Conservation (phyloP, 148 eudicot species). For the Pharnaceum exiguum region DNA sequence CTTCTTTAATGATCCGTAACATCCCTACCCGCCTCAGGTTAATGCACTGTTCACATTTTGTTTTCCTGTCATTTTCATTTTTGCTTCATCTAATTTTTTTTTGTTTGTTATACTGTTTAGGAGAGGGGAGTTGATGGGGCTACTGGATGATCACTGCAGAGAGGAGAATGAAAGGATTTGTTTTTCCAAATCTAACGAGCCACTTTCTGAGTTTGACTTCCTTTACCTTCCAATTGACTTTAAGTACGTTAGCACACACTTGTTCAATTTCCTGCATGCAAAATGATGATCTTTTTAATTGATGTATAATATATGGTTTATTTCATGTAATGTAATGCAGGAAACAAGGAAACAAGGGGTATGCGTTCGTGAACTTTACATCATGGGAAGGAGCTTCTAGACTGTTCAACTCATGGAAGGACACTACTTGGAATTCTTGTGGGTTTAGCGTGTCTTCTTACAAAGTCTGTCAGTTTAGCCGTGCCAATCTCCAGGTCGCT, state of each 20-base stretch:
- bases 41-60: too few relatives aligned
- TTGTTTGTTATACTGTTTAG: not conserved
- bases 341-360: conserved; percentile 4
- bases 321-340: not conserved
- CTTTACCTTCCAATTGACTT: conserved; percentile 3
- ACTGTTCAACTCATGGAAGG: not conserved
- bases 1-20: conserved; percentile 12
- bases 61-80: not conserved
- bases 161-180: not conserved
- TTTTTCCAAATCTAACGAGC: not conserved
- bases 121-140: not conserved
- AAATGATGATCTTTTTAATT: too few relatives aligned
- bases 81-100: not conserved
- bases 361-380: conserved; percentile 7
- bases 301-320: not conserved
- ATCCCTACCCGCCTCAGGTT: conserved; percentile 9
- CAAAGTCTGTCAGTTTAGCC: not conserved
- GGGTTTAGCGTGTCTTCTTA: not conserved
- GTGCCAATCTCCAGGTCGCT: not conserved
- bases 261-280: too few relatives aligned
- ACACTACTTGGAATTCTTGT: not conserved
- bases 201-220: conserved; percentile 1
- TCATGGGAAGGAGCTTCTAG: conserved; percentile 5
- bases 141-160: conserved; percentile 12
- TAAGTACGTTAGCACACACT: too few relatives aligned